Conservation (phyloP, 768 basidiomycete genomes). For the Kwoniella shandongensis region DNA sequence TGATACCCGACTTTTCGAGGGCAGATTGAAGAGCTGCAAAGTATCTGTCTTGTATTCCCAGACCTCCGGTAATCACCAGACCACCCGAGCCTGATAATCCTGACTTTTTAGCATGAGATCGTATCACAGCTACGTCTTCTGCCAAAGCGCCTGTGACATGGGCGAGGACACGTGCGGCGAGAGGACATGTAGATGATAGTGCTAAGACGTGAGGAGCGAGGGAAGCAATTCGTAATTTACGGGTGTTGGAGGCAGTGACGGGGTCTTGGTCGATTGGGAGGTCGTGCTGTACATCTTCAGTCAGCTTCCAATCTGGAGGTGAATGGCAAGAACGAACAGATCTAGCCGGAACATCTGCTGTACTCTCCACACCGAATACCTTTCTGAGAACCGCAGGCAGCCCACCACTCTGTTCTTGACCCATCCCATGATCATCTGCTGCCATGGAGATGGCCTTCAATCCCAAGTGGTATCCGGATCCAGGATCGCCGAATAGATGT, state of each 20-base stretch:
- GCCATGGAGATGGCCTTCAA: conserved; percentile 1
- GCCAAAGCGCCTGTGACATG: background rate
- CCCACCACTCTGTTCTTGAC: conserved; percentile 1
- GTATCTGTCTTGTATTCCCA: conserved; percentile 1
- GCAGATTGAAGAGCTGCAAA: background rate
- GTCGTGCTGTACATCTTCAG: background rate
- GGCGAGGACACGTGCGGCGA: background rate
- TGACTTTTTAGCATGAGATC: background rate
- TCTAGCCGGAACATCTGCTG: background rate
- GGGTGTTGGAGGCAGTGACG: background rate
- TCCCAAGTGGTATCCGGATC: conserved; percentile 12
- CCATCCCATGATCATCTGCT: conserved; percentile 1
- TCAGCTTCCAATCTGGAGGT: background rate
- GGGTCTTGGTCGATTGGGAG: background rate
- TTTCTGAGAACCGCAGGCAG: background rate
- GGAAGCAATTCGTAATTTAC: background rate
- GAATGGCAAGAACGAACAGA: conserved; percentile 2
- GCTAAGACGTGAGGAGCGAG: background rate
- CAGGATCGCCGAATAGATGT: conserved; percentile 7
- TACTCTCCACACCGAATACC: conserved; percentile 1
- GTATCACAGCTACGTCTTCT: background rate
- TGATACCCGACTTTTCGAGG: background rate
- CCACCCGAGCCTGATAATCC: background rate
- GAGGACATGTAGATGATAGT: background rate
- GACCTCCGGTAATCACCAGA: background rate